Evolutionary conservation across 768 basidiomycete species (phyloP), one percentile per base, ranked within the genome.

Genomic region (Hypholoma sublateritium): DNA sequence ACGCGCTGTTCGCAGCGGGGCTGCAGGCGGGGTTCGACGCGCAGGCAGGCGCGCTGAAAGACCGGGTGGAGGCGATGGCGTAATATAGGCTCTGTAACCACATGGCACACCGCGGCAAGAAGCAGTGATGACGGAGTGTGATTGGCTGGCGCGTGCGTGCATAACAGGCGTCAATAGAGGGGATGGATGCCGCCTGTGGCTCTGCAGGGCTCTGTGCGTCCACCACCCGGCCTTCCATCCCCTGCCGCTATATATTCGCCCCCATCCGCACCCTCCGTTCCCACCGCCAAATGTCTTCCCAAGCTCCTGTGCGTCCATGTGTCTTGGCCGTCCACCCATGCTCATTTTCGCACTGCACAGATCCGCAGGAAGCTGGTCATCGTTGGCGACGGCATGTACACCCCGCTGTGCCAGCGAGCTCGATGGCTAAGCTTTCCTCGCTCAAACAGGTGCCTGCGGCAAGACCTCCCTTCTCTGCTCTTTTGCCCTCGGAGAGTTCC

Each of bases 281-380:
- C 59, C 39, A 19, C 56, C 39, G n/a, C 56, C 37, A 28, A 60
- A 77, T 77, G 76, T 65, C 74, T 61, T 83, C 85, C 59, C 83
- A 83, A 74, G 82, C 80, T 64, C 80, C 86, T 57, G 86, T 87
- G 69, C 61, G 86, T 79, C 44, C 12, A 41, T 59, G 36, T 48
- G 22, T 56, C 55, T 54, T 43, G 42, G 36, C 41, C 36, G 17
- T 50, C 37, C 35, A n/a, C n/a, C n/a, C n/a, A n/a, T n/a, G n/a
- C n/a, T n/a, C n/a, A 36, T 50, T 24, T 55, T 57, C 57, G 64
- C 63, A 50, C 55, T 55, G 47, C 56, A 57, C 52, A 96, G 93
- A 91, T 98, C 72, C 87, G 93, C 65, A 83, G 95, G 67, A 98
- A 98, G 77, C 80, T 98, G 57, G 95, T 96, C 74, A 94, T 95